phyloP scores from a whole-genome alignment of 805 yeast genomes.

The Yarrowia alimentaria region DNA sequence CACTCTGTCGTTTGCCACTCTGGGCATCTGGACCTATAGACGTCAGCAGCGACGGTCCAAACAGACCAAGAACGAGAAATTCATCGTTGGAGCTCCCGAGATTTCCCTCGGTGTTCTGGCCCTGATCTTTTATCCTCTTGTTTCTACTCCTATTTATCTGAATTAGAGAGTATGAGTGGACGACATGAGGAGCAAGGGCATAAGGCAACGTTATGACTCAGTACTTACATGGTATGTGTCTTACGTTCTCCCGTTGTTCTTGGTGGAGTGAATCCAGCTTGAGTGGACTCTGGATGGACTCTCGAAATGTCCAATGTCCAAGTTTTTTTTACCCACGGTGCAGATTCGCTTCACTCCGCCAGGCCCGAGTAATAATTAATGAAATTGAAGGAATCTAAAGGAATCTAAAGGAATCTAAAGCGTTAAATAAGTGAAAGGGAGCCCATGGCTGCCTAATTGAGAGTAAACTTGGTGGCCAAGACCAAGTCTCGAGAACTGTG shows the following conservation, averaged over 20 bases:
- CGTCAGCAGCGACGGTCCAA: constrained; percentile 16
- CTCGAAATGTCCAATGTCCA: too few species aligned
- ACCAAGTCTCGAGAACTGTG: constrained; percentile 36
- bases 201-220: too few species aligned
- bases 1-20: not conserved
- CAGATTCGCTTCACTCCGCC: too few species aligned
- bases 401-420: constrained; percentile 9
- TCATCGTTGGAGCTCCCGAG: constrained; percentile 13
- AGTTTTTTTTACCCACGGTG: too few species aligned
- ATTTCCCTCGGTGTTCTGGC: constrained; percentile 5
- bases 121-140: constrained; percentile 8
- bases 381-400: constrained; percentile 9
- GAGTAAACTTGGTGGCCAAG: constrained; percentile 25
- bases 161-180: too few species aligned
- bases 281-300: too few species aligned
- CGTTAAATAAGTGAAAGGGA: not conserved
- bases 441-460: not conserved
- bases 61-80: not conserved
- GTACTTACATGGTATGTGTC: too few species aligned
- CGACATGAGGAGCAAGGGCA: too few species aligned
- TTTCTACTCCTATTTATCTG: constrained; percentile 13
- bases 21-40: constrained; percentile 14
- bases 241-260: too few species aligned
- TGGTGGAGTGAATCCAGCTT: too few species aligned
- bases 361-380: too few species aligned